Conservation (phyloP, 306 rosid species). For the Quercus variabilis region DNA sequence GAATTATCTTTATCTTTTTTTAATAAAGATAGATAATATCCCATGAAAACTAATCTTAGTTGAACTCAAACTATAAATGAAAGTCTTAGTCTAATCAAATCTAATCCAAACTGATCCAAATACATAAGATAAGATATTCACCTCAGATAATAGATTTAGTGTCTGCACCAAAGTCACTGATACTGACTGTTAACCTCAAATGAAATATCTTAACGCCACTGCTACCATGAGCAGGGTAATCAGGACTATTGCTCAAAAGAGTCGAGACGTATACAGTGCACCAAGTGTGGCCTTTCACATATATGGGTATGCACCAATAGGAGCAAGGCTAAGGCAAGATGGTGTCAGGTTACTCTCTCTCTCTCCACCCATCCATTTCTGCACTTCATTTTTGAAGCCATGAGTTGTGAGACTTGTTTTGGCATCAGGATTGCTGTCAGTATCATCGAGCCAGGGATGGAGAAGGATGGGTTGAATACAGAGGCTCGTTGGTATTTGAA, state of each 20-base stretch:
- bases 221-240: conserved; percentile 50
- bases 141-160: too few species aligned
- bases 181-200: background rate
- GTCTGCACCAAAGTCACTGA: background rate
- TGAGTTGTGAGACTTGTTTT: conserved; percentile 22
- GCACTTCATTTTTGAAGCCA: conserved; percentile 5
- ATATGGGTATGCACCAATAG: conserved; percentile 98
- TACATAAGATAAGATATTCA: too few species aligned
- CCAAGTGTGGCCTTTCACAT: conserved; percentile 93
- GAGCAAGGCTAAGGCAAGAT: conserved; percentile 89
- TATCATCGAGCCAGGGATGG: conserved; percentile 99
- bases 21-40: too few species aligned
- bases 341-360: conserved; percentile 84
- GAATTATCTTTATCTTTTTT: too few species aligned
- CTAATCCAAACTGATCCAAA: too few species aligned
- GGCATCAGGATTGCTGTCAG: conserved; percentile 89
- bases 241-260: conserved; percentile 77
- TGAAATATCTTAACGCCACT: conserved; percentile 11
- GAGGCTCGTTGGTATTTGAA: conserved; percentile 81
- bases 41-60: too few species aligned
- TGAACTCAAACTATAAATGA: too few species aligned
- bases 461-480: conserved; percentile 99
- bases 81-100: too few species aligned
- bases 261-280: conserved; percentile 91
- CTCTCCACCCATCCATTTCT: background rate